phyloP scores from a whole-genome alignment of 179 eudicot species.

The Drosera spatulata region DNA sequence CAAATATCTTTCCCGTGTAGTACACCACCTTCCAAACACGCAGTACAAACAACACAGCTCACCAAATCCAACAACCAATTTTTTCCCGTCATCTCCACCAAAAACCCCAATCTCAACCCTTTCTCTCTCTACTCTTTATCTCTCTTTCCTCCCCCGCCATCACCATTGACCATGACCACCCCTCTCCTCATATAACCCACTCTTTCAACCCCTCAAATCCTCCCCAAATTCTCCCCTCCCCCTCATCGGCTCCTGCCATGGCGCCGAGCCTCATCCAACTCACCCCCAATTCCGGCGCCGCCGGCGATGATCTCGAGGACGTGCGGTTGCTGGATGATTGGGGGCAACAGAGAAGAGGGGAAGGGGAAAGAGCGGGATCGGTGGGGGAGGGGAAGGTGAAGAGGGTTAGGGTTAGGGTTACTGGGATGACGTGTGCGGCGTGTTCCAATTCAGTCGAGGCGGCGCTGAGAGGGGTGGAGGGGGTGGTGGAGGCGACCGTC shows the following conservation, averaged over 20 bases:
- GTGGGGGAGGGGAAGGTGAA: slow-evolving; percentile 38
- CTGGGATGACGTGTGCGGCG: slow-evolving; percentile 93
- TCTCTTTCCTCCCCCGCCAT: too few species aligned
- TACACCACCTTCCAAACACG: too few species aligned
- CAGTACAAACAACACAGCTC: too few species aligned
- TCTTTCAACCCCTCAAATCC: not conserved
- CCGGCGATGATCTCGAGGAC: slow-evolving; percentile 40
- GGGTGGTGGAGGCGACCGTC: slow-evolving; percentile 68
- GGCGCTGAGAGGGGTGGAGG: slow-evolving; percentile 47
- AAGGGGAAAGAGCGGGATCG: not conserved
- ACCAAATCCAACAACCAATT: too few species aligned
- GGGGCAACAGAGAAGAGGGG: slow-evolving; percentile 3
- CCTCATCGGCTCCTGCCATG: slow-evolving; percentile 24
- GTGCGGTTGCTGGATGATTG: slow-evolving; percentile 49
- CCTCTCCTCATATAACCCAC: too few species aligned
- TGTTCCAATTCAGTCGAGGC: slow-evolving; percentile 85
- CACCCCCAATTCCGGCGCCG: slow-evolving; percentile 23
- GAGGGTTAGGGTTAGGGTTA: slow-evolving; percentile 15
- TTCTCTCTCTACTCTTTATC: too few species aligned
- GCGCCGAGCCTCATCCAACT: slow-evolving; percentile 36
- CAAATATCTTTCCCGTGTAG: too few species aligned
- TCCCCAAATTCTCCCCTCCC: not conserved
- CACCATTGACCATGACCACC: too few species aligned
- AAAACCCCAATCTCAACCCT: too few species aligned
- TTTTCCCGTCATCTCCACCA: too few species aligned